Evolutionary conservation across 140 eudicot species (phyloP).

Genomic region (Oenanthe javanica): DNA sequence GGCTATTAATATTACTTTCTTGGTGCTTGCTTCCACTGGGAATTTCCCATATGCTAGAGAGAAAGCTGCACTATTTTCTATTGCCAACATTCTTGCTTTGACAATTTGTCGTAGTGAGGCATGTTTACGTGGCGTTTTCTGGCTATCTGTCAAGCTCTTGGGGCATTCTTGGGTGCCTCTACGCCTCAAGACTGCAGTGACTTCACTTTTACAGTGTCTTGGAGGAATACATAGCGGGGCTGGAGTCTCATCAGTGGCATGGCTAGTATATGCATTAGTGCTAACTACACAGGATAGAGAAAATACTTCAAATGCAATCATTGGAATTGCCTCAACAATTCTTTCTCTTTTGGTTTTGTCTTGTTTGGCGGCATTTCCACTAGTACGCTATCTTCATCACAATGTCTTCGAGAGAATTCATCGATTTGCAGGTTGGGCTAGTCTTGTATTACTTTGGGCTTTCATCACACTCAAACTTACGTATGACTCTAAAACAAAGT

Average conservation of each 20-base stretch:
- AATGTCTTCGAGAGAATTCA: constrained; percentile 71
- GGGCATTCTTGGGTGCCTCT: constrained; percentile 71
- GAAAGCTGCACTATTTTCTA: constrained; percentile 52
- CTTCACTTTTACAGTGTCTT: constrained; percentile 55
- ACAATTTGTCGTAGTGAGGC: constrained; percentile 73
- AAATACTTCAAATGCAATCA: constrained; percentile 40
- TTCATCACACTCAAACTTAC: constrained; percentile 46
- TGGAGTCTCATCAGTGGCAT: constrained; percentile 63
- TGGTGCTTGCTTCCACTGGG: constrained; percentile 59
- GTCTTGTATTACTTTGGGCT: constrained; percentile 52
- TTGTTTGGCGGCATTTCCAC: constrained; percentile 62
- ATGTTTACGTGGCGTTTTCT: constrained; percentile 46
- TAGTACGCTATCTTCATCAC: constrained; percentile 74
- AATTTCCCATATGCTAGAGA: constrained; percentile 46
- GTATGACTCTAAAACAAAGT: constrained; percentile 38
- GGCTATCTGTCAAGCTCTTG: constrained; percentile 44
- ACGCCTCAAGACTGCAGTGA: constrained; percentile 45
- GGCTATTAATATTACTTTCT: constrained; percentile 34
- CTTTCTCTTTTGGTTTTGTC: constrained; percentile 46
- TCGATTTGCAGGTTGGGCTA: constrained; percentile 62
- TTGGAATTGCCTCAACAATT: constrained; percentile 49
- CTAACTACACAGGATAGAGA: constrained; percentile 54
- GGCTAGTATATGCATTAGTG: constrained; percentile 55
- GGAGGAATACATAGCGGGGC: constrained; percentile 85
- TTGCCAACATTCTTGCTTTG: constrained; percentile 54